Base-by-base conservation (phyloP, 2,329 filamentous ascomycete species). In the Pleomassaria siparia region DNA sequence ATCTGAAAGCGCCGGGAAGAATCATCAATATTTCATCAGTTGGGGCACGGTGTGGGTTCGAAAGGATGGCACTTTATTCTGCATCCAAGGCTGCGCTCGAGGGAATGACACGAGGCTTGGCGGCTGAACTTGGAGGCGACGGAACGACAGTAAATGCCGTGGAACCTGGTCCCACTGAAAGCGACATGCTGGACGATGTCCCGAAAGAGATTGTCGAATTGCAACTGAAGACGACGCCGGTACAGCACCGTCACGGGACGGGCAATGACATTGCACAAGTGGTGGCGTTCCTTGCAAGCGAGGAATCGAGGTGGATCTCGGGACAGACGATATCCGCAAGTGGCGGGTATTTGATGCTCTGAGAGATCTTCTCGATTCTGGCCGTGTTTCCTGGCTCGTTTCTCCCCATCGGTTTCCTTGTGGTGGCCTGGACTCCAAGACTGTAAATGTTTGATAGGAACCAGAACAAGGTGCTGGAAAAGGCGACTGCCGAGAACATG, bases 91-190 rank as follows among this genome's bases (percentile, higher is more conserved):
- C 80, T 0, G 83, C 81, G 5, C 62, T 86, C 13, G 82, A 86
- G 62, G 80, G 76, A 0, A 63, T 85, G 45, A 86, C 83, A 9
- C 71, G 82, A 6, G 76, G 73, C 36, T 81, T 81, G 76, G 83
- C 84, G 0, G 72, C 74, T 0, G 83, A 86, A 64, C 67, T 86
- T 8, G 82, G 82, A 0, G 60, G 51, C 3, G 66, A 75, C 47
- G 81, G 82, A 0, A 80, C 80, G 48, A 85, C 82, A 0, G 82
- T 84, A 21, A 87, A 86, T 54, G 73, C 76, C 0, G 77, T 86
- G 2, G 78, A 77, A 16, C 81, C 82, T 0, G 83, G 83, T 0
- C 81, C 83, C 0, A 78, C 83, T 5, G 67, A 78, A 64, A 83
- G 75, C 24, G 80, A 83, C 7, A 77, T 86, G 75, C 60, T 84